Conservation (phyloP, 164 flowering plant species). For the Magnolia officinalis region DNA sequence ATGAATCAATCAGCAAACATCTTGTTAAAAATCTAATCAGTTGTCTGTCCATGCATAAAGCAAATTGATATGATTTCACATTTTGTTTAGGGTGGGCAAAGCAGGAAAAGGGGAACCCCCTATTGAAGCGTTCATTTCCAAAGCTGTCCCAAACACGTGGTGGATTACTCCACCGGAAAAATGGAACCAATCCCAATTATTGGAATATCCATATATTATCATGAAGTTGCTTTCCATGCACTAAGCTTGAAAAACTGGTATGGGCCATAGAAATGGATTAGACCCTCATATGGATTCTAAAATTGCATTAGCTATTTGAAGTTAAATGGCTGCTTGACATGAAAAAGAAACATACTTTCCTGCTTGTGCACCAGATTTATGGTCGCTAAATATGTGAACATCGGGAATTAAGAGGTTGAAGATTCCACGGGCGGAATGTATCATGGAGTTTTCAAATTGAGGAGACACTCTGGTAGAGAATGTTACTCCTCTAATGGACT, state of each 20-base stretch:
- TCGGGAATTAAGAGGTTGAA: slow-evolving; percentile 80
- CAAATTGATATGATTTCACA: too few species aligned
- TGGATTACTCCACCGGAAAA: background rate
- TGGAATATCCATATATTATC: background rate
- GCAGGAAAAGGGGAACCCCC: too few species aligned
- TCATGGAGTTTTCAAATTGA: slow-evolving; percentile 68
- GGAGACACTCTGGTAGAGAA: slow-evolving; percentile 71
- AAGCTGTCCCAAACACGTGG: too few species aligned
- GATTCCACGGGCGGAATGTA: slow-evolving; percentile 79
- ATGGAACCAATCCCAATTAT: background rate
- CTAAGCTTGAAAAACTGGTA: background rate
- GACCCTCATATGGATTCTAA: too few species aligned
- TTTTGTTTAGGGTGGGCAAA: too few species aligned
- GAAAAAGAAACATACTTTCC: slow-evolving; percentile 51
- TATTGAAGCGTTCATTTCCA: too few species aligned
- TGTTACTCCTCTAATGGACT: slow-evolving; percentile 77
- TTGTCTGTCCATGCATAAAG: too few species aligned
- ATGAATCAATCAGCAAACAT: too few species aligned
- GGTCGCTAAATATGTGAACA: slow-evolving; percentile 78
- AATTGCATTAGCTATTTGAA: background rate
- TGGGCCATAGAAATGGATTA: background rate
- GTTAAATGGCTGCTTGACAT: background rate
- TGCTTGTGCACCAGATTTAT: slow-evolving; percentile 61
- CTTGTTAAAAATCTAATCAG: too few species aligned
- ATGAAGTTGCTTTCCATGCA: background rate